phyloP scores from a whole-genome alignment of 345 rosid species.

The Excoecaria cochinchinensis region DNA sequence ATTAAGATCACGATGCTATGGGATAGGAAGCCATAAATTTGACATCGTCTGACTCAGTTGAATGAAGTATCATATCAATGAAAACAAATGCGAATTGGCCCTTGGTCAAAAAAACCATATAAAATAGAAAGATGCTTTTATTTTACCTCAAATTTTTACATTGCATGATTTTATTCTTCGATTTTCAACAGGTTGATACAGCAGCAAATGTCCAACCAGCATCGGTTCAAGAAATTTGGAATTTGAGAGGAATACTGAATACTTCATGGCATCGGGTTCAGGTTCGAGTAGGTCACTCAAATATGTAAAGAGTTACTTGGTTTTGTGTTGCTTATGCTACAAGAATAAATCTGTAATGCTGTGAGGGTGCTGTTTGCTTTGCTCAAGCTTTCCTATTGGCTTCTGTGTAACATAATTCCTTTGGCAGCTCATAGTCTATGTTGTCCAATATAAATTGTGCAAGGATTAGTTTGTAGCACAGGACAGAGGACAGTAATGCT shows the following conservation, averaged over 20 bases:
- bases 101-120: no score
- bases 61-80: no score
- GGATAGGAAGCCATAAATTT: no score
- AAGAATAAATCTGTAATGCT: background rate
- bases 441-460: background rate
- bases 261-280: slow-evolving; percentile 91
- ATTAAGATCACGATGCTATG: no score
- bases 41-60: no score
- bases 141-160: background rate
- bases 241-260: slow-evolving; percentile 87
- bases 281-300: slow-evolving; percentile 75
- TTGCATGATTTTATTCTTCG: background rate
- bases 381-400: slow-evolving; percentile 7
- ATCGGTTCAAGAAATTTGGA: slow-evolving; percentile 79
- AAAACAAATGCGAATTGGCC: no score
- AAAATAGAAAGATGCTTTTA: no score
- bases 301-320: slow-evolving; percentile 16
- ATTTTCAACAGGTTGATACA: slow-evolving; percentile 63
- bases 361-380: background rate
- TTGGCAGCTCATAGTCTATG: background rate
- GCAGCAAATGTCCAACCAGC: slow-evolving; percentile 95
- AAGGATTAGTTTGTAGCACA: no score
- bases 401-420: background rate
- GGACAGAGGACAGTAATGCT: no score
- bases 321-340: background rate